Base-by-base conservation (phyloP, 345 rosid genomes). In the Eutrema japonicum region DNA sequence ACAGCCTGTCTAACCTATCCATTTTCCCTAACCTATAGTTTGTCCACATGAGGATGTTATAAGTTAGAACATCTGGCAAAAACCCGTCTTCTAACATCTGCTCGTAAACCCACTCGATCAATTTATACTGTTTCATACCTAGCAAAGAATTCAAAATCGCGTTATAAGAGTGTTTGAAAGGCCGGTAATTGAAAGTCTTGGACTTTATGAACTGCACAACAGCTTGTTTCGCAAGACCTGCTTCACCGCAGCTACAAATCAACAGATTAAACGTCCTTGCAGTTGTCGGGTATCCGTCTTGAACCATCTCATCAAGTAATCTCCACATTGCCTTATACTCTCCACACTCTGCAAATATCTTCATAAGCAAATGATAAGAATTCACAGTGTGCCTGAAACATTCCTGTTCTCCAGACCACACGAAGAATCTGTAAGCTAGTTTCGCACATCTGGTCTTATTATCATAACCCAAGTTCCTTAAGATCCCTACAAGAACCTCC, bases 251-350 rank as follows among this genome's bases (percentile, higher is more conserved):
- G 1, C 89, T 78, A 68, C 93, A 83, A n/a, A 94, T 91, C 80
- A 94, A 80, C 49, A 89, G 81, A 74, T 91, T 91, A 77, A 94
- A 89, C 8, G 93, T 94, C 71, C 86, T 83, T 3, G 97, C 96
- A 4, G 98, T 89, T 11, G 85, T 80, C 35, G 88, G 89, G 51
- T 81, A 80, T 2, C 97, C 89, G 7, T 87, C 89, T 71, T 87
- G 82, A 32, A 80, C 80, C 98, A 91, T 94, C 81, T 91, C 97
- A 78, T 91, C 96, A 2, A 84, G 86, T 46, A 91, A 77, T 74
- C 93, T 87, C 96, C 97, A 88, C 93, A 94, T 94, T 62, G 97
- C 91, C 90, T 80, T 88, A 66, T 75, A 88, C 83, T 89, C 96
- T 11, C 84, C 91, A 57, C 95, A 86, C 14, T 86, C 86, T 2